Base-by-base conservation (phyloP, 306 rosid genomes). In the Lathyrus tuberosus region DNA sequence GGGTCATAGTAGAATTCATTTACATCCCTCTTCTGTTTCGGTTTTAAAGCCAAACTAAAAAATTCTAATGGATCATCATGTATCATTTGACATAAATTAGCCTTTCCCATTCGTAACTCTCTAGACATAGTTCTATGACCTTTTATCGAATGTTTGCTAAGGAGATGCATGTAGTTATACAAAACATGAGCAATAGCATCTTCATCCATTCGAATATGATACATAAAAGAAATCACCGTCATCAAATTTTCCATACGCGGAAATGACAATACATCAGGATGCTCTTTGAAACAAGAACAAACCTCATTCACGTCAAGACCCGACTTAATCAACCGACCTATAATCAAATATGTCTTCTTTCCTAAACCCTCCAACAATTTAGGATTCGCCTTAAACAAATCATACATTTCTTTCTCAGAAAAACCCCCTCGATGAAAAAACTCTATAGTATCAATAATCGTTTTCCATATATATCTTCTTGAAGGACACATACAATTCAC, bases 311-410 rank as follows among this genome's bases (percentile, higher is more conserved):
- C 77, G 72, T 77, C 43, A 14, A 92, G 62, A 70, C 95, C 94
- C 44, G 80, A 58, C 70, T 92, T 83, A 82, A 24, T 60, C 65
- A 84, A 65, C 18, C 77, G 71, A 24, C 81, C 85, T 38, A 89
- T 76, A 73, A 89, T 41, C 14, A 80, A 38, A 62, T 65, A 81
- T 6, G 84, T 52, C 53, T 72, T 80, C 86, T 74, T 92, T 63
- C 87, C 96, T 67, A 84, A 83, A 74, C 81, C 89, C 75, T 89
- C 85, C 60, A 92, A 76, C 30, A 86, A 33, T 18, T 58, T 73
- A 22, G 95, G 95, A 75, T 81, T 82, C 33, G 9, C 76, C 79
- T 67, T 64, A 48, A 92, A 63, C 85, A 92, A 87, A 52, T 62
- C 18, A 26, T 62, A 76, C 86, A 86, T 78, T 38, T 79, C 71